phyloP scores from a whole-genome alignment of 805 yeast genomes.

The Saturnispora zaruensis region DNA sequence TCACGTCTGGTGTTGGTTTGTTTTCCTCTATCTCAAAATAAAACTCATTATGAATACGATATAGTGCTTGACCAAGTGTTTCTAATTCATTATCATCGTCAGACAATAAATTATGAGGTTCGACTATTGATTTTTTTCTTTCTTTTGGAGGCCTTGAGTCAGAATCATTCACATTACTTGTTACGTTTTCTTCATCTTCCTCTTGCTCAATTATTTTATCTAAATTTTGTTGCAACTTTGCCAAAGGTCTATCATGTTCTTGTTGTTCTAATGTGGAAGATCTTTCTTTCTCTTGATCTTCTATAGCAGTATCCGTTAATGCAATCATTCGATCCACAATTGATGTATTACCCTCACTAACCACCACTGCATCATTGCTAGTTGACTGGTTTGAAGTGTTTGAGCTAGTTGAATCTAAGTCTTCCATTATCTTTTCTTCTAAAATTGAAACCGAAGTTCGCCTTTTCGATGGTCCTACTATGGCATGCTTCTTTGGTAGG shows the following conservation, averaged over 20 bases:
- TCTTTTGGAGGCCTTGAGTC: not conserved
- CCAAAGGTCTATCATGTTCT: conserved; percentile 75
- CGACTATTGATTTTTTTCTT: conserved; percentile 15
- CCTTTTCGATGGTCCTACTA: conserved; percentile 55
- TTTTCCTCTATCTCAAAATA: conserved; percentile 39
- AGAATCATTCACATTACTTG: not conserved
- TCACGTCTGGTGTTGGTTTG: conserved; percentile 45
- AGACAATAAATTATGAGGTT: conserved; percentile 43
- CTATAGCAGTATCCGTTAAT: conserved; percentile 39
- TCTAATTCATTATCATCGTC: conserved; percentile 78
- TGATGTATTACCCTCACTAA: conserved; percentile 22
- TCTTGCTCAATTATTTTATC: conserved; percentile 39
- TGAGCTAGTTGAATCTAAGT: not conserved
- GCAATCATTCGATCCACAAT: conserved; percentile 44
- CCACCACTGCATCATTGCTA: not conserved
- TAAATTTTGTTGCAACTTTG: conserved; percentile 68
- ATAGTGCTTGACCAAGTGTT: conserved; percentile 53
- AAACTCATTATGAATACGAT: conserved; percentile 57
- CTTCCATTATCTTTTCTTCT: conserved; percentile 34
- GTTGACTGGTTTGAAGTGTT: conserved; percentile 7
- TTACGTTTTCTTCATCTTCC: conserved; percentile 18
- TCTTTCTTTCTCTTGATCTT: conserved; percentile 53
- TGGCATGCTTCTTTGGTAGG: conserved; percentile 64
- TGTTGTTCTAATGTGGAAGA: conserved; percentile 70
- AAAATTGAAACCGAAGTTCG: conserved; percentile 48